Conservation (phyloP, 116 monocot genomes). For the Papilionanthe hybrid region DNA sequence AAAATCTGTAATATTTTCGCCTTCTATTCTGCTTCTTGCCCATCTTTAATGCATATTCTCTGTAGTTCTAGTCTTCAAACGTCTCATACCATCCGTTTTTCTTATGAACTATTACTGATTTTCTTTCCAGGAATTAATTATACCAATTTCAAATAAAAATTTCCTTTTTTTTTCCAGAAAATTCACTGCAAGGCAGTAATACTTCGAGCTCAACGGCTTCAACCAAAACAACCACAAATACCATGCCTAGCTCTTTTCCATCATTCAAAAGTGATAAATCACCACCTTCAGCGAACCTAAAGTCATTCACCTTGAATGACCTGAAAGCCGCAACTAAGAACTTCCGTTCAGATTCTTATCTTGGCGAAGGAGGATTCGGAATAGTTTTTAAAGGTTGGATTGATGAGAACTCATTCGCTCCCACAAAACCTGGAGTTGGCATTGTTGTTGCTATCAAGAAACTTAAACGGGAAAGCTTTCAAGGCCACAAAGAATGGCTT, state of each 20-base stretch:
- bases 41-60: too few species aligned
- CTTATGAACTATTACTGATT: background rate
- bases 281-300: constrained; percentile 22
- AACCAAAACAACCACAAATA: constrained; percentile 2
- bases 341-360: constrained; percentile 64
- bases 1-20: too few species aligned
- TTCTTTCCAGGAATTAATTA: constrained; percentile 3
- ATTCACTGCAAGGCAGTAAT: constrained; percentile 12
- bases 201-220: constrained; percentile 21
- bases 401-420: constrained; percentile 52
- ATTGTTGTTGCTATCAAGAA: constrained; percentile 79
- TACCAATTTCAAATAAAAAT: background rate
- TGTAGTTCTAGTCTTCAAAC: too few species aligned
- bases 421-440: constrained; percentile 58
- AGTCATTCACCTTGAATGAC: constrained; percentile 64
- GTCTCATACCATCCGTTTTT: background rate
- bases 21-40: too few species aligned
- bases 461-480: constrained; percentile 73
- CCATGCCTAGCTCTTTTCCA: constrained; percentile 5
- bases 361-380: constrained; percentile 85
- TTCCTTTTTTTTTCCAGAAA: constrained; percentile 12
- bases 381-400: constrained; percentile 84
- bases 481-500: constrained; percentile 92
- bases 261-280: constrained; percentile 16
- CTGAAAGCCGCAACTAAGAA: constrained; percentile 65